Percentiles rank a stretch among this genome's conserved stretches.
These are phyloP conservation scores for Heritiera fomes DNA, from an alignment of 345 rosid genomes.

Conservation along the genomic window DNA sequence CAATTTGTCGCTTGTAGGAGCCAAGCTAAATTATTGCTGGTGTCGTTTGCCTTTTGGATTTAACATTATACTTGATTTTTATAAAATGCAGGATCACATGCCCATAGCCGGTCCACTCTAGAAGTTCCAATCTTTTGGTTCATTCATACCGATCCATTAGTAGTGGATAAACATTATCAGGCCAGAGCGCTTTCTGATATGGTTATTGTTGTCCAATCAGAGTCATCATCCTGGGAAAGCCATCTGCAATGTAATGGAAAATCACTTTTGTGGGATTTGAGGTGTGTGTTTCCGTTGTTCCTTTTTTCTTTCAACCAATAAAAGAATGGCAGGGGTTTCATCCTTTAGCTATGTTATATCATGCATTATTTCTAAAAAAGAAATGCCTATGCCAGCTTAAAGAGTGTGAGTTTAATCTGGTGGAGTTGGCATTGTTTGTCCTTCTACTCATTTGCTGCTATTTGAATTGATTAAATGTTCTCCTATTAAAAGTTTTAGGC, in stretches of 20 bases:
- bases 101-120: constrained; percentile 86
- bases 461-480: neutral
- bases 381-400: neutral
- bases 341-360: neutral
- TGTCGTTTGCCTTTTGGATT: constrained; percentile 16
- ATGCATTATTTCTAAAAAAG: neutral
- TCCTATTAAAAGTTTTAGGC: neutral
- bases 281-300: constrained; percentile 42
- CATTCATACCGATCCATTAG: constrained; percentile 74
- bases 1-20: neutral
- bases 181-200: constrained; percentile 94
- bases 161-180: constrained; percentile 94
- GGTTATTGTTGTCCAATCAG: constrained; percentile 93
- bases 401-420: neutral
- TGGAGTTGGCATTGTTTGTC: neutral
- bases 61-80: constrained; percentile 29
- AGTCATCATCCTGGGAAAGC: constrained; percentile 93
- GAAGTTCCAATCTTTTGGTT: constrained; percentile 99
- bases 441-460: neutral
- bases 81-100: constrained; percentile 75
- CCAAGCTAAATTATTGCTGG: neutral
- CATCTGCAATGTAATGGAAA: constrained; percentile 94
- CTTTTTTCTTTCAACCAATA: neutral
- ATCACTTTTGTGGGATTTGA: constrained; percentile 88
- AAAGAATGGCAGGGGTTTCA: neutral